A percentile compares a stretch with the other conserved stretches of the same genome.
Conservation (phyloP, 352 stramenopile species). For the Hyaloperonospora arabidopsidis region DNA sequence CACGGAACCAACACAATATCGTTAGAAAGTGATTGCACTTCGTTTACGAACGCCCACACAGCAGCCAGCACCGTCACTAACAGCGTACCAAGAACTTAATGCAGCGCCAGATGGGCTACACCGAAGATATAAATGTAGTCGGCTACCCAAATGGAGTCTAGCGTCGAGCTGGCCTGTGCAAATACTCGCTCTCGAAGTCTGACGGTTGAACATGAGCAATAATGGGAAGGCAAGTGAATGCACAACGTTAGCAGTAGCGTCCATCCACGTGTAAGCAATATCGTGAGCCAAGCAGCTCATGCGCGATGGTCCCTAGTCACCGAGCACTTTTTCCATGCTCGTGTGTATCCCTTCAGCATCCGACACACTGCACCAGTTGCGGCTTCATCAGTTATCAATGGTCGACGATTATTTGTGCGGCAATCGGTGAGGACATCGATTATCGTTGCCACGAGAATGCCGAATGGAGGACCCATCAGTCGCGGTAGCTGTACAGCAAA, state of each 20-base stretch:
- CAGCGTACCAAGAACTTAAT: conserved; percentile 65
- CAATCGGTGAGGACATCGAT: conserved; percentile 65
- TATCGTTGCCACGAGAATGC: conserved; percentile 59
- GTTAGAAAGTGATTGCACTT: conserved; percentile 26
- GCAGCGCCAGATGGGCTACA: conserved; percentile 53
- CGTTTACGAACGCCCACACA: conserved; percentile 53
- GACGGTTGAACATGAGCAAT: conserved; percentile 64
- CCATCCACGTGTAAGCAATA: conserved; percentile 82
- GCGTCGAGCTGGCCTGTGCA: conserved; percentile 53
- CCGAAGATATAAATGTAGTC: conserved; percentile 70
- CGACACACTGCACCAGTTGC: conserved; percentile 57
- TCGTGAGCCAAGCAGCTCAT: conserved; percentile 51
- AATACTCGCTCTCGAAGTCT: conserved; percentile 56
- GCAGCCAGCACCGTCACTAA: conserved; percentile 48
- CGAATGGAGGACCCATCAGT: conserved; percentile 58
- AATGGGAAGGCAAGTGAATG: conserved; percentile 65
- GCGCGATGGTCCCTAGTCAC: conserved; percentile 40
- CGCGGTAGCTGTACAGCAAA: conserved; percentile 73
- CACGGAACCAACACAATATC: conserved; percentile 15
- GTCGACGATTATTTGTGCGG: conserved; percentile 44
- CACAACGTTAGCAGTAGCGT: conserved; percentile 74
- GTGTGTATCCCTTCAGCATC: conserved; percentile 63
- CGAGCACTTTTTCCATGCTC: conserved; percentile 46
- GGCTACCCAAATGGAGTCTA: conserved; percentile 56
- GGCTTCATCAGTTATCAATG: conserved; percentile 55